Evolutionary conservation across 2,329 filamentous ascomycete genomes (phyloP), one percentile per base, ranked within the genome.

Genomic region (Cryphonectria radicalis): DNA sequence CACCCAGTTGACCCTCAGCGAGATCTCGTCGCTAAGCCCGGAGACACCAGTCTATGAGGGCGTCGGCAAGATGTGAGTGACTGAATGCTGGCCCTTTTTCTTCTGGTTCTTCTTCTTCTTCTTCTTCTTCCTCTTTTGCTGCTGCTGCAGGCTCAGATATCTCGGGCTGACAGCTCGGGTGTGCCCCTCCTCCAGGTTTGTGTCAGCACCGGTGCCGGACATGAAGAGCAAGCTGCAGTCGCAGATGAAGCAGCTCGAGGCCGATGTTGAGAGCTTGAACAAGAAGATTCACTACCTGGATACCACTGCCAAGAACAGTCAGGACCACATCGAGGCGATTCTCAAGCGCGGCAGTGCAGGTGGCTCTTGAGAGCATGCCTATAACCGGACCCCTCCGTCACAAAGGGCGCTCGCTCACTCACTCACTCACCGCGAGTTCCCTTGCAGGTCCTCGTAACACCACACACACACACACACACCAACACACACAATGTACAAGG

Each of bases 271-370:
- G 57, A 92, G 91, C 74, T 83, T 98, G 74, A 91, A 93, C 76
- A 97, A 98, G 87, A 94, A 93, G 81, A 85, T 98, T 77, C 90
- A 95, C 76, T 98, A 98, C 79, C 86, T 98, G 62, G 95, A 98
- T 84, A 97, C 94, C 71, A 98, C 96, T 66, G 92, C 94, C 80
- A 94, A 97, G 84, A 99, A 98, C 79, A 97, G 94, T 82, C 91
- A 92, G 76, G 91, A 95, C 75, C 94, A 97, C 78, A 92, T 98
- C 76, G 92, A 97, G 80, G 92, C 94, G 81, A 95, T 98, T 79
- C 87, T 98, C 78, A 88, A 89, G 78, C 82, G 87, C 67, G 84
- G 84, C 28, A 82, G 83, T 35, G 76, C 78, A 13, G 77, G 81
- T 68, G 75, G 76, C 66, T 70, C 74, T 32, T 77, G 71, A 73